phyloP scores from a whole-genome alignment of 2,329 filamentous ascomycete species.

The Coniella lustricola region DNA sequence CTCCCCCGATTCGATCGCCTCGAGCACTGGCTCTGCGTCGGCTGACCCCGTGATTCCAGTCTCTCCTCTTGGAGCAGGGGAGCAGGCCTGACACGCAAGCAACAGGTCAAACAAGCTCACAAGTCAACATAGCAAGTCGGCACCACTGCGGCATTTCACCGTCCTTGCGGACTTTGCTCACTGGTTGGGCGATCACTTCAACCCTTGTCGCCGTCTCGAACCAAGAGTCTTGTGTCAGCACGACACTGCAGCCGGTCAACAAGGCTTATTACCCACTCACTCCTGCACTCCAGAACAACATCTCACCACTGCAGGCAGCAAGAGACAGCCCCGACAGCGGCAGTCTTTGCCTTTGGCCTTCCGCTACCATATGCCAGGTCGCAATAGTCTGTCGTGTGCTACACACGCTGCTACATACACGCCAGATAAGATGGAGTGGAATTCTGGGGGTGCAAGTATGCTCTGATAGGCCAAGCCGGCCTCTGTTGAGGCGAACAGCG shows the following conservation, averaged over 20 bases:
- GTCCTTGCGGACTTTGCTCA: conserved; percentile 3
- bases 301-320: conserved; percentile 23
- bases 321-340: background rate
- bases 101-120: too few relatives aligned
- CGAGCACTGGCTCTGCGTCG: background rate
- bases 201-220: conserved; percentile 8
- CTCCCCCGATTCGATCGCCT: too few relatives aligned
- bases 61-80: too few relatives aligned
- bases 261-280: conserved; percentile 8
- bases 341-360: too few relatives aligned
- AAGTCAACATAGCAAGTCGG: background rate
- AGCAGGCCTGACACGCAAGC: too few relatives aligned
- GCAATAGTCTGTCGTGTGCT: too few relatives aligned
- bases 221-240: conserved; percentile 12
- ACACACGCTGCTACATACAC: too few relatives aligned
- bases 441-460: too few relatives aligned
- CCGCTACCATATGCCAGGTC: too few relatives aligned
- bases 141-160: background rate
- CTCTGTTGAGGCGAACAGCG: too few relatives aligned
- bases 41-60: background rate
- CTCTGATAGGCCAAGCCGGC: too few relatives aligned
- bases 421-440: too few relatives aligned
- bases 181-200: conserved; percentile 10
- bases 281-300: conserved; percentile 30
- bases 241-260: conserved; percentile 14